Evolutionary conservation across 176 grass and related monocot species (phyloP), one percentile per base, ranked within the genome.

Genomic region (Musa itinerans): DNA sequence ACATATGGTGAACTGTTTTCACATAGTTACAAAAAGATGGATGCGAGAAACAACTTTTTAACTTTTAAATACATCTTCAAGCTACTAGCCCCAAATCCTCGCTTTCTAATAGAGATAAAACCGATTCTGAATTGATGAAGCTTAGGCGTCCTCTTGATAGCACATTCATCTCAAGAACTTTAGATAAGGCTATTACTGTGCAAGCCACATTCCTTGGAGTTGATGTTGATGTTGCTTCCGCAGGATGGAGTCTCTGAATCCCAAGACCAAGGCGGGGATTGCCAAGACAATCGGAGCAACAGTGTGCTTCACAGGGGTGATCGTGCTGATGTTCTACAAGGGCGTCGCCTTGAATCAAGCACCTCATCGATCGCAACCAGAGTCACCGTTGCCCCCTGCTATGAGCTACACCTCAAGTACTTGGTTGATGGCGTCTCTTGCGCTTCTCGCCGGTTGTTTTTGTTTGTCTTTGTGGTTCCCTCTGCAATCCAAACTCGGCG

Each of bases 251-350:
- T 76, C 74, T 2, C 73, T 99, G 43, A 48, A 94, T 24, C 71
- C 89, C 21, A 81, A 82, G 54, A 74, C 61, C 19, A 86, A 73
- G 79, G 68, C 78, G 1, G 95, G 90, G 11, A 59, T 22, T 20
- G 80, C 89, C 14, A 96, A 96, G 78, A 68, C 87, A 55, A 19
- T 79, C 1, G 89, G 92, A 48, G 80, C 84, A 24, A 1, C 78
- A 8, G n/a, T 89, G 25, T 90, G 89, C 8, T 69, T 96, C 34
- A 49, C 63, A 53, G 92, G 86, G 16, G 89, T 80, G 11, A 72
- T 89, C 16, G 19, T 92, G 17, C 84, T 96, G 2, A 86, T 83
- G 9, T 73, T 92, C 8, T 96, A 92, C 84, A 83, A 89, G 56
- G 92, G 89, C 9, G 76, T 80, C 13, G 49, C 83, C 11, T 73